Conservation (phyloP, 495 filamentous ascomycete species). For the Trichoderma parareesei region DNA sequence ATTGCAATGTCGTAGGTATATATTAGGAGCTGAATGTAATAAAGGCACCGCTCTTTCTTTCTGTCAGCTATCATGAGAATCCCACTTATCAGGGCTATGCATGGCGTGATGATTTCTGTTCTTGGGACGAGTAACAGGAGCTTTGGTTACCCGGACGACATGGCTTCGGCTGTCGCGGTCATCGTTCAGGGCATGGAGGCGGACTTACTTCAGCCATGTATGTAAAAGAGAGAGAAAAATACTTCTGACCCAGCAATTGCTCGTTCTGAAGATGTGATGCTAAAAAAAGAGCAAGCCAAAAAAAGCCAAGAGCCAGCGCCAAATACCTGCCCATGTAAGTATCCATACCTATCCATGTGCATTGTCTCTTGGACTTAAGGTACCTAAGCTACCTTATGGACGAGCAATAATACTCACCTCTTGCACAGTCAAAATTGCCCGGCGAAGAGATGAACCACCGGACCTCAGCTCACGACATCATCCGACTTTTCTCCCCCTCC, state of each 20-base stretch:
- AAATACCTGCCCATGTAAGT: no score
- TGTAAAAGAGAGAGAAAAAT: not conserved
- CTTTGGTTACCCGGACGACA: not conserved
- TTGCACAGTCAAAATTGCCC: no score
- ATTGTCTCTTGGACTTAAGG: no score
- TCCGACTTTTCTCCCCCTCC: no score
- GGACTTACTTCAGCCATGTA: not conserved
- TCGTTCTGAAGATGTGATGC: no score
- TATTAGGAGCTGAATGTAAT: not conserved
- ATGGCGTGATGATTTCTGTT: not conserved
- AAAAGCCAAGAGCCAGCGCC: no score
- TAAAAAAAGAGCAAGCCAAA: no score
- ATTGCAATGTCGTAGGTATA: not conserved
- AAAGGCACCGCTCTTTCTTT: not conserved
- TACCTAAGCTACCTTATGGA: no score
- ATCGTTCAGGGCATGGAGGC: not conserved
- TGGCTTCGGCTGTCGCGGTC: not conserved
- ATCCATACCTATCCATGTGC: no score
- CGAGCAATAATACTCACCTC: no score
- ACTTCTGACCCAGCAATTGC: not conserved
- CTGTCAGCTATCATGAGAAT: not conserved
- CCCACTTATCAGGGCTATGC: conserved; percentile 7
- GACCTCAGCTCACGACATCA: no score
- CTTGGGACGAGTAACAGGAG: not conserved
- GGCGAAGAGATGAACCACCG: no score